These are phyloP conservation scores for Emergomyces pasteurianus DNA, from an alignment of 2,329 filamentous ascomycete species.

Conservation along the genomic window DNA sequence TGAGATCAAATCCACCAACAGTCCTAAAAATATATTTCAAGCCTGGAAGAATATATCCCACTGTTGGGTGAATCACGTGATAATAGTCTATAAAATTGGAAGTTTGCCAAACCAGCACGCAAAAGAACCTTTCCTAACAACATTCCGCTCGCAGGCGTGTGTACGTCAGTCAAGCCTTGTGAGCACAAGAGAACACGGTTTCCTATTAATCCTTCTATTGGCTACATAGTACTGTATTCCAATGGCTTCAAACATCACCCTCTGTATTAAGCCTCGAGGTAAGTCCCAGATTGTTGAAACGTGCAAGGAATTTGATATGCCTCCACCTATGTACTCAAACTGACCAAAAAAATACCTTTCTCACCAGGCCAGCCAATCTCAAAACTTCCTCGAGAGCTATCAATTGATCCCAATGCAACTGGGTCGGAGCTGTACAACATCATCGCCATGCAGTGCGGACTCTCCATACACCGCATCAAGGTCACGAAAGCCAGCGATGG, in stretches of 20 bases:
- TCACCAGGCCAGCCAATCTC: constrained; percentile 48
- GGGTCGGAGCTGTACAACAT: constrained; percentile 45
- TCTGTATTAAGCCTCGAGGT: constrained; percentile 12
- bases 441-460: constrained; percentile 43
- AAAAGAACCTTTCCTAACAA: no score
- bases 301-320: background rate
- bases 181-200: background rate
- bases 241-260: constrained; percentile 7
- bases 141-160: background rate
- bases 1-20: no score
- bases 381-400: constrained; percentile 46
- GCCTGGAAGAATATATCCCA: no score
- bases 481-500: constrained; percentile 55
- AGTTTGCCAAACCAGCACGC: no score
- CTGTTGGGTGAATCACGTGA: no score
- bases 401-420: constrained; percentile 39
- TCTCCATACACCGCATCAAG: constrained; percentile 48
- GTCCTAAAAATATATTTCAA: no score
- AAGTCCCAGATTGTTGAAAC: background rate
- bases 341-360: background rate
- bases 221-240: background rate
- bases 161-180: background rate
- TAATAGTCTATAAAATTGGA: no score
- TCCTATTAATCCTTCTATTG: background rate
- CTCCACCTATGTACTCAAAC: no score